Evolutionary conservation across 495 filamentous ascomycete species (phyloP), one percentile per base, ranked within the genome.

Genomic region (Achaetomiella virescens): DNA sequence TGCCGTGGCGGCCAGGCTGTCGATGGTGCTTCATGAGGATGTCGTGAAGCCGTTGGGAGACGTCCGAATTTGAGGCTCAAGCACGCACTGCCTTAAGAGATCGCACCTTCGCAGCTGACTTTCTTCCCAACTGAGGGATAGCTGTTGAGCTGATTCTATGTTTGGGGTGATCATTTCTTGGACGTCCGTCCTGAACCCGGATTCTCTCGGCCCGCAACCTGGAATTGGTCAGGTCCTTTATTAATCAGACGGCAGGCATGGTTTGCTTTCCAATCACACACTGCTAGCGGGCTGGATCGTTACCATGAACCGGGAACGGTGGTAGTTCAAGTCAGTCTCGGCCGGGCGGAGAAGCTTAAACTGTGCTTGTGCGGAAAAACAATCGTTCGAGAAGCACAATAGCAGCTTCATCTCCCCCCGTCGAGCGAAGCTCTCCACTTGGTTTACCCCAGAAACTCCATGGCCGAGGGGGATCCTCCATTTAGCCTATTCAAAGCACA

Each of bases 1-100:
- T 35, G 55, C 47, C 8, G 66, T 70, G 15, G 69, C 69, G 0
- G 61, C 67, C 1, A 52, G 59, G 24, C 57, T 71, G 6, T 66
- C 63, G 6, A 62, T 68, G 58, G 67, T 58, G 0, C 60, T 71
- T 10, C 67, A 73, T 47, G 70, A 73, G 41, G 44, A 65, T 2
- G 70, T 73, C 7, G 70, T 73, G 29, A 70, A 71, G 64, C 58
- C 46, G 27, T 58, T 73, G 10, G 70, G 62, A 0, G 66, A 70
- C 36, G 58, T 73, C 21, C 48, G 62, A 5, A 57, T 73, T 11
- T 73, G 53, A 68, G 40, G 36, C 14, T 2, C n/a, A n/a, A n/a
- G n/a, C n/a, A n/a, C n/a, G n/a, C n/a, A n/a, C n/a, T n/a, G n/a
- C n/a, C n/a, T n/a, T n/a, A n/a, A n/a, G n/a, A n/a, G n/a, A n/a